A percentile compares a stretch with the other conserved stretches of the same genome.
phyloP scores from a whole-genome alignment of 1,284 basidiomycete species.

The Sphagnurus paluster region DNA sequence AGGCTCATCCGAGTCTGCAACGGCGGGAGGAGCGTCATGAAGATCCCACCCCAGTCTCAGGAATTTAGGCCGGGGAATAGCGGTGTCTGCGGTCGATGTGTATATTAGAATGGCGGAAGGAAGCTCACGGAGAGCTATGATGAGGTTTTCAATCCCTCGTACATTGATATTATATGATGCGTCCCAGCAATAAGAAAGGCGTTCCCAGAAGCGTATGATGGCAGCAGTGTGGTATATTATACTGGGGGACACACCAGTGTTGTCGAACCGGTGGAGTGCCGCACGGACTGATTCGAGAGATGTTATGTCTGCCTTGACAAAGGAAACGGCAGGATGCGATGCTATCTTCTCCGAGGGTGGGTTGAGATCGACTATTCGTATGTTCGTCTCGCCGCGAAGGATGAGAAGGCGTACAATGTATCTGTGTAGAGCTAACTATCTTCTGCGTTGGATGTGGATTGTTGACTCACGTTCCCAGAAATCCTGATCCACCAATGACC shows the following conservation, averaged over 20 bases:
- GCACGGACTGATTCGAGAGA: constrained; percentile 26
- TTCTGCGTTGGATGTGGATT: too few relatives aligned
- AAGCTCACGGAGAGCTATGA: constrained; percentile 26
- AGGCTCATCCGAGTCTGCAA: constrained; percentile 27
- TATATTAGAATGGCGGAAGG: constrained; percentile 29
- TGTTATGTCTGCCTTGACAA: constrained; percentile 31
- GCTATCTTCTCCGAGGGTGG: constrained; percentile 25
- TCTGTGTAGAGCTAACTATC: too few relatives aligned
- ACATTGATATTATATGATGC: constrained; percentile 33
- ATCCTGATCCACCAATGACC: constrained; percentile 35
- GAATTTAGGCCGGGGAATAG: constrained; percentile 26
- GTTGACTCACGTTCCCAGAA: constrained; percentile 33
- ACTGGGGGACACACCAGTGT: constrained; percentile 24
- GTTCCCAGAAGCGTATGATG: constrained; percentile 36
- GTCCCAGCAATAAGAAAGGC: constrained; percentile 29
- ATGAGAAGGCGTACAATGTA: constrained; percentile 34
- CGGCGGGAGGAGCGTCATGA: constrained; percentile 9
- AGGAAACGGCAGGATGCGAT: constrained; percentile 29
- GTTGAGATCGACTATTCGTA: constrained; percentile 33
- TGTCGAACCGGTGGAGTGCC: constrained; percentile 26
- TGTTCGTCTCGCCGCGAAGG: constrained; percentile 32
- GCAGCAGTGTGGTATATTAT: constrained; percentile 36
- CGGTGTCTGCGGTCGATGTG: constrained; percentile 30
- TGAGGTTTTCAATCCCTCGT: constrained; percentile 28
- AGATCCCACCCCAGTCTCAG: constrained; percentile 27